Conservation (phyloP, 805 yeast genomes). For the Torulaspora delbrueckii region DNA sequence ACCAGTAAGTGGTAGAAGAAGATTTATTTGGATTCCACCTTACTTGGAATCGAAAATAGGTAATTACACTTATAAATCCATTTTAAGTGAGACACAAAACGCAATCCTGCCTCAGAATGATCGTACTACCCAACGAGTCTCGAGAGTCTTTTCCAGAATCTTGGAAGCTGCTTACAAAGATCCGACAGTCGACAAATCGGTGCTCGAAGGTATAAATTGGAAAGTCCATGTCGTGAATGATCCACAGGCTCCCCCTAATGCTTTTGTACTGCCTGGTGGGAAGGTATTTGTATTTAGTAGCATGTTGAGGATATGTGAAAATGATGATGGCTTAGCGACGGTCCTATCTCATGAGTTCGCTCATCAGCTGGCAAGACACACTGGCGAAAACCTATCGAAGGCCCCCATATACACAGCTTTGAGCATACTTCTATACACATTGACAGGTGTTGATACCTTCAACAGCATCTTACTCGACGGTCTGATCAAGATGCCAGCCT, state of each 20-base stretch:
- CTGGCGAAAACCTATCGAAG: conserved; percentile 73
- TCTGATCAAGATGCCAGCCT: conserved; percentile 70
- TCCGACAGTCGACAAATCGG: conserved; percentile 34
- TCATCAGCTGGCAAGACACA: conserved; percentile 89
- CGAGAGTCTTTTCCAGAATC: conserved; percentile 58
- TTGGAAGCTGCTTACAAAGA: conserved; percentile 51
- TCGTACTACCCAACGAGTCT: conserved; percentile 54
- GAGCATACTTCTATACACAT: conserved; percentile 48
- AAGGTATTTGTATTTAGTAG: conserved; percentile 85
- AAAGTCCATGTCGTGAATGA: conserved; percentile 71
- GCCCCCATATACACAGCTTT: conserved; percentile 64
- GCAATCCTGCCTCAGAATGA: conserved; percentile 57
- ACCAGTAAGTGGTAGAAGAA: conserved; percentile 67
- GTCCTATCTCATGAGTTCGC: conserved; percentile 91
- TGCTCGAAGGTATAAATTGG: conserved; percentile 50
- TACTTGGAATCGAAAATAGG: conserved; percentile 63
- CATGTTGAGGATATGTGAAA: conserved; percentile 68
- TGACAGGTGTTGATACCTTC: conserved; percentile 56
- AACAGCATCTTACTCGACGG: conserved; percentile 52
- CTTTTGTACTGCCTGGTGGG: conserved; percentile 94
- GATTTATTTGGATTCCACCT: conserved; percentile 69
- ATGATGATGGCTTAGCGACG: conserved; percentile 93
- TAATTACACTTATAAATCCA: conserved; percentile 54
- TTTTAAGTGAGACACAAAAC: conserved; percentile 49
- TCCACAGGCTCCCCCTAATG: conserved; percentile 80